phyloP scores from a whole-genome alignment of 257 asterid species.

The Solanum megistacrolobum region DNA sequence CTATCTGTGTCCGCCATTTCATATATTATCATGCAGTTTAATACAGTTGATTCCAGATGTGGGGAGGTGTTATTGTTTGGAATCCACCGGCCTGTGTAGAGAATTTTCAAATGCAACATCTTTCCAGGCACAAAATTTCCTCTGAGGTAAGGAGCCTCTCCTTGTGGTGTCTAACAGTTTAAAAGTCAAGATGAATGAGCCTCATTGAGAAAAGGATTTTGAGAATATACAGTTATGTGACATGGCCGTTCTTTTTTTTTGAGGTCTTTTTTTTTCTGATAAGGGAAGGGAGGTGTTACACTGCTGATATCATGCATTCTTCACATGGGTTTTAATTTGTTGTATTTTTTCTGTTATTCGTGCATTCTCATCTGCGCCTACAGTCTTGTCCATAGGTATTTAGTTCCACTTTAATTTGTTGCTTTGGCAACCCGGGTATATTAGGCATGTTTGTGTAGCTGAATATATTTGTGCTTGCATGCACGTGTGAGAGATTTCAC shows the following conservation, averaged over 20 bases:
- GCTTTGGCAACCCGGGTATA: background rate
- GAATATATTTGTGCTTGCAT: background rate
- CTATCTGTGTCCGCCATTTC: background rate
- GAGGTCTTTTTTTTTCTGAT: background rate
- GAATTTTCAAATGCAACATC: slow-evolving; percentile 23
- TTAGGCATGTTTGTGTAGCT: background rate
- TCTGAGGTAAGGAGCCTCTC: slow-evolving; percentile 46
- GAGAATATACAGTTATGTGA: background rate
- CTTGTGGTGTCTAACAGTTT: background rate
- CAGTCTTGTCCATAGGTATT: background rate
- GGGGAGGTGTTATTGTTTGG: slow-evolving; percentile 97
- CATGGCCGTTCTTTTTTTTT: background rate
- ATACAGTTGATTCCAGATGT: slow-evolving; percentile 49
- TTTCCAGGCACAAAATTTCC: slow-evolving; percentile 44
- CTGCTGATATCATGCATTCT: background rate
- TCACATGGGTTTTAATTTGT: background rate
- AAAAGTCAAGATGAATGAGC: background rate
- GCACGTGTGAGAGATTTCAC: background rate
- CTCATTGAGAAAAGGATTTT: background rate
- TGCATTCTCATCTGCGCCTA: background rate
- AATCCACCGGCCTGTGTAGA: slow-evolving; percentile 67
- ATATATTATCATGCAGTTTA: background rate
- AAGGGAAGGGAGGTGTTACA: background rate
- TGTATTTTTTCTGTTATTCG: background rate
- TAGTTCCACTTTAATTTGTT: background rate